Evolutionary conservation across 176 grass and related monocot species (phyloP), one percentile per base, ranked within the genome.

Genomic region (Eleusine coracana): DNA sequence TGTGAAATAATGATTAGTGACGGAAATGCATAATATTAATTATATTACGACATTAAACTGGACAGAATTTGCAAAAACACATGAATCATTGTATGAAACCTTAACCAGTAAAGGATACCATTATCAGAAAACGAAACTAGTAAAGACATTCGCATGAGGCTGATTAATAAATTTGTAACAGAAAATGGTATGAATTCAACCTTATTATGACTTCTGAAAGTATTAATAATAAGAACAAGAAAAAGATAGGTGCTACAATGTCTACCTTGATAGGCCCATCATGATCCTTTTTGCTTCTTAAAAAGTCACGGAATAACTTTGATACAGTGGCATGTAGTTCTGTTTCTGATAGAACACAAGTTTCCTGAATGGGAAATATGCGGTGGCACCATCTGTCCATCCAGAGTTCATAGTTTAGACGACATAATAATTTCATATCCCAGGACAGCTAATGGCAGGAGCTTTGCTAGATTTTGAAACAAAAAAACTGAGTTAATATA

Each of bases 351-450:
- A 99, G 81, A 70, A 93, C 16, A 75, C 96, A 94, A 70, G 96
- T 99, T 96, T 94, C 85, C 86, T 99, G 91, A 87, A 99, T 85
- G 71, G 96, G 96, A 81, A 99, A 96, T 79, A 94, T 88, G 52
- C 91, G 93, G 84, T 99, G 86, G 48, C 96, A 99, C 96, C 96
- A 99, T 77, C 93, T 99, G 93, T 81, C 45, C 68, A 93, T 76
- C 68, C 29, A 87, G 41, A 70, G 46, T 36, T 61, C 65, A 51
- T 38, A 78, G 50, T 69, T 85, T 59, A 82, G 55, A 75, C 23
- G 3, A 73, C 58, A 10, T 72, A 71, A 68, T 36, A 77, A 71
- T 21, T 50, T 59, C 29, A 76, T 3, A 70, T 55, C 42, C 12
- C 60, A 90, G 46, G 55, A 82, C 25, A 73, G 73, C 3, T 62